Percentiles rank a stretch among this genome's conserved stretches.
Evolutionary conservation across 2,329 filamentous ascomycete genomes (phyloP).

Genomic region (Paracamarosporium sp.): DNA sequence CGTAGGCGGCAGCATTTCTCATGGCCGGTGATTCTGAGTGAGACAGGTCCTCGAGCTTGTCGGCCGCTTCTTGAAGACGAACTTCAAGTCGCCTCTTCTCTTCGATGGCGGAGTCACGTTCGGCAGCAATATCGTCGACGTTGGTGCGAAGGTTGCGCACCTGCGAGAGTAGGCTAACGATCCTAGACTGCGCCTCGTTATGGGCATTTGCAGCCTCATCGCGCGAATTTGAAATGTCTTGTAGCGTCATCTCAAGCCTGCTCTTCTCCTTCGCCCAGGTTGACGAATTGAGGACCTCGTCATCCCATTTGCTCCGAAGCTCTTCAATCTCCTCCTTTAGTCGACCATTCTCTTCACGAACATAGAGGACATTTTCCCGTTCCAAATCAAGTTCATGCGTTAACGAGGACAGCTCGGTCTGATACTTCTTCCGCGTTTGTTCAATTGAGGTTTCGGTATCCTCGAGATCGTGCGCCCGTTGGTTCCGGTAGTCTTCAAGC

Average conservation of each 20-base stretch:
- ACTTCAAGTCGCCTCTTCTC: constrained; percentile 91
- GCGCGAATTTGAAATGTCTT: constrained; percentile 87
- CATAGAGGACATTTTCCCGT: constrained; percentile 85
- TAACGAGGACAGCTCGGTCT: constrained; percentile 85
- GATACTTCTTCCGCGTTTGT: constrained; percentile 97
- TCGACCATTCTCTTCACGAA: constrained; percentile 81
- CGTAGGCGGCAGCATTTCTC: constrained; percentile 85
- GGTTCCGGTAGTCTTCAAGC: constrained; percentile 94
- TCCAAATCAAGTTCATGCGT: constrained; percentile 93
- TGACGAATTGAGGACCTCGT: constrained; percentile 95
- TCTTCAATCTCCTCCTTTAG: constrained; percentile 97
- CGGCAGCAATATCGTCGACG: constrained; percentile 83
- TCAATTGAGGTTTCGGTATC: constrained; percentile 97
- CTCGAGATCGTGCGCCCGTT: constrained; percentile 94
- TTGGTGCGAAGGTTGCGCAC: constrained; percentile 83
- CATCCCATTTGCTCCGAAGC: constrained; percentile 94
- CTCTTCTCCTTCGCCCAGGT: constrained; percentile 99
- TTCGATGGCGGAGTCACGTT: constrained; percentile 82
- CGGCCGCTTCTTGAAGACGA: constrained; percentile 84
- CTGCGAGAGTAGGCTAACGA: constrained; percentile 88
- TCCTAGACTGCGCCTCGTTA: constrained; percentile 92
- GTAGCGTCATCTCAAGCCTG: constrained; percentile 84
- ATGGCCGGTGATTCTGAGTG: constrained; percentile 86
- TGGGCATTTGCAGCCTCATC: constrained; percentile 93
- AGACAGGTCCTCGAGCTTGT: constrained; percentile 85